Base-by-base conservation (phyloP, 148 eudicot genomes). In the Salicornia ramosissima region DNA sequence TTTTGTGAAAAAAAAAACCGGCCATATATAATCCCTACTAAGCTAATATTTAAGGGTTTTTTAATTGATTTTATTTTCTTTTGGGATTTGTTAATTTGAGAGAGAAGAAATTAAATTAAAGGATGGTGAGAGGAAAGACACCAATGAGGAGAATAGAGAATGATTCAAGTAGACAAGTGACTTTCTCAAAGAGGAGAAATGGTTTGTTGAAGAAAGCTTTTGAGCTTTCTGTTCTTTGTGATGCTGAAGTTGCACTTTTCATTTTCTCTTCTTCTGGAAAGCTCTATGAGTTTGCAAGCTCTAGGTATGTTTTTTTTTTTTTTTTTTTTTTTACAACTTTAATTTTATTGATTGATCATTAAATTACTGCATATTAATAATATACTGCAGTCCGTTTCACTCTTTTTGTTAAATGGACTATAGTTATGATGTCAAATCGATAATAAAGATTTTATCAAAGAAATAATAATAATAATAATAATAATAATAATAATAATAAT, bases 71-170 rank as follows among this genome's bases (percentile, higher is more conserved):
- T 64, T 64, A 2, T 10, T 58, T 36, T 74, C 5, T 47, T 2
- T 11, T 66, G 11, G 19, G n/a, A 5, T 52, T 64, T 40, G 26
- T 36, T 36, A 36, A 36, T 36, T 24, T 9, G 21, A 25, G n/a
- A 9, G 6, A 1, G 1, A 5, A 12, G 10, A 12, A 18, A 11
- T 15, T 5, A 12, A 36, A 36, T 8, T 1, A 29, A 76, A 36
- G 71, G 71, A 87, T 88, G 92, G 92, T 88, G 80, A 85, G 92
- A 36, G 89, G 92, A n/a, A 88, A 86, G 75, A 80, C 84, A 6
- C 81, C 85, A 78, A 78, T 88, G 83, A 88, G 80, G 65, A 88
- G 89, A 51, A 88, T 88, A 54, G 92, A 87, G 78, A 87, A 87
- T 69, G 85, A 80, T 54, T 74, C 87, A 56, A 87, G 86, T 51